Percentiles rank a stretch among this genome's conserved stretches.
Conservation (phyloP, 148 eudicot species). For the Beta vulgaris region DNA sequence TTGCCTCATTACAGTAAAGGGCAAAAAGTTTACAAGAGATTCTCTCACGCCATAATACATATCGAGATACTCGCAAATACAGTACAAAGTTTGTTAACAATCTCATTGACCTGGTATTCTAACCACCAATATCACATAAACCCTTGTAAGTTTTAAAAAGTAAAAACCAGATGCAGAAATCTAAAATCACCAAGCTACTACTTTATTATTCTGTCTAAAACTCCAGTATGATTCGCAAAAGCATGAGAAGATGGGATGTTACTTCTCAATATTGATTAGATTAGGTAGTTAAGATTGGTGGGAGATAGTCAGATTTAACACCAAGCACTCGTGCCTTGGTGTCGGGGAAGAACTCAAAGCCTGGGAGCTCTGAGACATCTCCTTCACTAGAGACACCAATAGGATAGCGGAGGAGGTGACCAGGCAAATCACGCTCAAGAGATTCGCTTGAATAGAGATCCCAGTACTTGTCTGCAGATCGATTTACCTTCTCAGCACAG, state of each 20-base stretch:
- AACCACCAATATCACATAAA: conserved; percentile 23
- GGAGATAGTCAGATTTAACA: conserved; percentile 63
- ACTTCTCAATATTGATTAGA: not conserved
- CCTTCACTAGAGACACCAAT: conserved; percentile 63
- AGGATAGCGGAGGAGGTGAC: conserved; percentile 84
- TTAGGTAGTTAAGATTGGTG: conserved; percentile 79
- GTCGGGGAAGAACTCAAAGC: conserved; percentile 70
- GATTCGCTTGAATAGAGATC: conserved; percentile 55
- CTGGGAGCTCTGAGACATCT: conserved; percentile 56
- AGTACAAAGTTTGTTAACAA: not conserved
- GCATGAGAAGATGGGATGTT: conserved; percentile 10
- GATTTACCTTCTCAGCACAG: conserved; percentile 58
- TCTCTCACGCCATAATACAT: not conserved
- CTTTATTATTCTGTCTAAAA: conserved; percentile 24
- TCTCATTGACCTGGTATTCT: not conserved
- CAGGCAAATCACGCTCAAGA: conserved; percentile 62
- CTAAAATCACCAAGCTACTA: not conserved
- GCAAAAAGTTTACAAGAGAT: not conserved
- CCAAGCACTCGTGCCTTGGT: conserved; percentile 73
- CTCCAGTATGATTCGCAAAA: not conserved
- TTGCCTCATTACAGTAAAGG: no score
- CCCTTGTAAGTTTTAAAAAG: no score
- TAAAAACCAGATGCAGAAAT: conserved; percentile 8
- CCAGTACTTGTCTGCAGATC: conserved; percentile 65
- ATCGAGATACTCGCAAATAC: not conserved